Percentiles rank a stretch among this genome's conserved stretches.
phyloP scores from a whole-genome alignment of 2,329 filamentous ascomycete genomes.

The Oidium heveae region DNA sequence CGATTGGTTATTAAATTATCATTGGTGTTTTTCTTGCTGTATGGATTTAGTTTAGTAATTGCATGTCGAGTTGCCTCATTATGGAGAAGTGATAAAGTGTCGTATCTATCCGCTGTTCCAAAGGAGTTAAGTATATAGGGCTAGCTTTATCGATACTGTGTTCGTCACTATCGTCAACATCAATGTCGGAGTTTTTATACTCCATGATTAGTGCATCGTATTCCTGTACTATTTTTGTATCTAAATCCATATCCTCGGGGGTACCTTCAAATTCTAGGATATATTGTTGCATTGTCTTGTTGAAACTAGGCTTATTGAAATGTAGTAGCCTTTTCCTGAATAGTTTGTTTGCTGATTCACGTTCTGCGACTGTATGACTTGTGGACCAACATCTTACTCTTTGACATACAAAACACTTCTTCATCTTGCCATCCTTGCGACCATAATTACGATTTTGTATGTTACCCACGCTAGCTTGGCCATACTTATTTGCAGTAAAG shows the following conservation, averaged over 20 bases:
- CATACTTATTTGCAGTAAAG: not conserved
- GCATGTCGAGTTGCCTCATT: not conserved
- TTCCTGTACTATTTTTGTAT: not conserved
- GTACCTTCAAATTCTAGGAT: not conserved
- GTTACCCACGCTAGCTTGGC: not conserved
- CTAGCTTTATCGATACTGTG: not conserved
- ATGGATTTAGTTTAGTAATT: not conserved
- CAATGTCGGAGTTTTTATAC: not conserved
- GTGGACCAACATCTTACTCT: not conserved
- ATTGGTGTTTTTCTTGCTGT: not conserved
- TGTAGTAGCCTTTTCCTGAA: not conserved
- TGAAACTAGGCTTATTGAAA: not conserved
- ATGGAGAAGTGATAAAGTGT: not conserved
- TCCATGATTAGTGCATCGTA: not conserved
- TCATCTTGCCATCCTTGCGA: not conserved
- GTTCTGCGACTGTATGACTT: not conserved
- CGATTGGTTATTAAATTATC: not conserved
- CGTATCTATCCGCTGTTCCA: not conserved
- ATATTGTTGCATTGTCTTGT: not conserved
- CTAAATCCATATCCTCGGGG: not conserved
- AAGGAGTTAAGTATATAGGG: not conserved
- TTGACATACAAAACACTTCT: constrained; percentile 1
- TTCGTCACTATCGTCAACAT: not conserved
- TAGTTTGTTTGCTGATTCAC: not conserved
- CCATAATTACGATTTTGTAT: not conserved